Percentiles rank a stretch among this genome's conserved stretches.
These are phyloP conservation scores for Agroathelia rolfsii DNA, from an alignment of 1,284 basidiomycete genomes.

Conservation along the genomic window DNA sequence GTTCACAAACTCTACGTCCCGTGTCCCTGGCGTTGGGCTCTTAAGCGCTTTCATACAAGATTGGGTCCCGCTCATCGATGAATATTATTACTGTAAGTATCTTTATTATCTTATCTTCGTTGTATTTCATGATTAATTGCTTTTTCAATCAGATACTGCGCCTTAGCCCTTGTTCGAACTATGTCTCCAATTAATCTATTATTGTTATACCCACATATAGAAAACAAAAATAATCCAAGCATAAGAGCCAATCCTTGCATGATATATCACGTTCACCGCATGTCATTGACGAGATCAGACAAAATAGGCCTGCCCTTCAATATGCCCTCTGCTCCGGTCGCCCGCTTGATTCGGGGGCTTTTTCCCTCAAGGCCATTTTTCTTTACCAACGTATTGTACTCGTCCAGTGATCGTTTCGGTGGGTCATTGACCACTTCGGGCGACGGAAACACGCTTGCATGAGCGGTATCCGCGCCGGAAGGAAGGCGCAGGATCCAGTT, in stretches of 20 bases:
- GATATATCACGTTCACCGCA: no score
- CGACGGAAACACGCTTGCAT: constrained; percentile 19
- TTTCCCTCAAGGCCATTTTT: constrained; percentile 18
- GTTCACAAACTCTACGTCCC: constrained; percentile 47
- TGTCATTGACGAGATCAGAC: constrained; percentile 42
- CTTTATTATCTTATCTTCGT: constrained; percentile 1
- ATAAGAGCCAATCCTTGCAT: background rate
- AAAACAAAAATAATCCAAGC: background rate
- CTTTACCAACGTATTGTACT: no score
- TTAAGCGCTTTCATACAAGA: constrained; percentile 74
- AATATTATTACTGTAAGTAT: constrained; percentile 88
- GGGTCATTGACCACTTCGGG: no score
- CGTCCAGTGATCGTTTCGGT: no score
- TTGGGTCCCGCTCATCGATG: constrained; percentile 90
- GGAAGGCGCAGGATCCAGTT: constrained; percentile 62
- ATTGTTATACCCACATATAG: background rate
- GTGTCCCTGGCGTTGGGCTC: constrained; percentile 65
- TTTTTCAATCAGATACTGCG: constrained; percentile 27
- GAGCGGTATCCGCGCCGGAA: constrained; percentile 41
- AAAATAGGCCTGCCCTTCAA: constrained; percentile 46
- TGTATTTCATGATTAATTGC: constrained; percentile 3
- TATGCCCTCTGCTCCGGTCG: no score
- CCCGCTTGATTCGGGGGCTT: no score
- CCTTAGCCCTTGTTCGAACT: constrained; percentile 18
- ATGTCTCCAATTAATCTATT: constrained; percentile 2